Evolutionary conservation across 2,329 filamentous ascomycete genomes (phyloP).

Genomic region (Neonectria punicea): DNA sequence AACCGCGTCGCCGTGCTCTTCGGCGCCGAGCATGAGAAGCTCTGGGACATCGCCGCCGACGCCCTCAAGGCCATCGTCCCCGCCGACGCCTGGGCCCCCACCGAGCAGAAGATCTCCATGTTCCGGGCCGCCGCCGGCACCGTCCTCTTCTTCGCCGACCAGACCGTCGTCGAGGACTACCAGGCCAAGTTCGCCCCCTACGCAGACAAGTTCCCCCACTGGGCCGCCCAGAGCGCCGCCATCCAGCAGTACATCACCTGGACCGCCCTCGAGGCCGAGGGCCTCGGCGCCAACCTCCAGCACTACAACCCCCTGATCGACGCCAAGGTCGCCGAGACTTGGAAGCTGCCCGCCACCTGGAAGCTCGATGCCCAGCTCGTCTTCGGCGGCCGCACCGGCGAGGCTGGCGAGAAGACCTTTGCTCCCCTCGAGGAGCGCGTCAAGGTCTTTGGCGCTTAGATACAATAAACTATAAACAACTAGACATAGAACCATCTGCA

Average conservation of each 20-base stretch:
- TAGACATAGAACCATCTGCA: constrained; percentile 14
- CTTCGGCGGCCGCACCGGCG: constrained; percentile 73
- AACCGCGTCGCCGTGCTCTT: constrained; percentile 83
- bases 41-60: constrained; percentile 80
- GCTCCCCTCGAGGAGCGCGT: constrained; percentile 73
- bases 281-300: constrained; percentile 88
- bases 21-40: constrained; percentile 84
- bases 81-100: constrained; percentile 68
- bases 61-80: constrained; percentile 67
- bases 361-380: constrained; percentile 85
- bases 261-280: constrained; percentile 84
- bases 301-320: constrained; percentile 93
- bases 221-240: constrained; percentile 79
- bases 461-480: neutral
- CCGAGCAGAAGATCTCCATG: constrained; percentile 53
- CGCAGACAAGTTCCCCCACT: constrained; percentile 81
- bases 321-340: constrained; percentile 73
- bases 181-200: constrained; percentile 77
- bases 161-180: constrained; percentile 70
- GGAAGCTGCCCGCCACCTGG: constrained; percentile 79
- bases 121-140: constrained; percentile 83
- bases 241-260: constrained; percentile 84
- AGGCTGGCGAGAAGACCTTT: constrained; percentile 71
- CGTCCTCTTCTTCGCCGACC: constrained; percentile 90
- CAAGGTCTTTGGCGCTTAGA: constrained; percentile 69